Conservation (phyloP, 148 eudicot genomes). For the Arctostaphylos glauca region DNA sequence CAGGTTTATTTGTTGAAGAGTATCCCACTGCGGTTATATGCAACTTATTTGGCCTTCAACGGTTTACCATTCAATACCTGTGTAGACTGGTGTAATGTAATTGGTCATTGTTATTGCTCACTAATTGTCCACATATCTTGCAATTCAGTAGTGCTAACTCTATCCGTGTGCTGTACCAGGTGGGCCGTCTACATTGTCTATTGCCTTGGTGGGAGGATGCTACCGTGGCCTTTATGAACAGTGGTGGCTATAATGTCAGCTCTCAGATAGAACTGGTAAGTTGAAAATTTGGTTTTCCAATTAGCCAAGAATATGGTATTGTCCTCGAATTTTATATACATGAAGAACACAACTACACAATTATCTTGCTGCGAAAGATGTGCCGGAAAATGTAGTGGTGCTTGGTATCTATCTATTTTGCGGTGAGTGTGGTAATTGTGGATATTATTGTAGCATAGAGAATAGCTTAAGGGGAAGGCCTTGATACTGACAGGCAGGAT, state of each 20-base stretch:
- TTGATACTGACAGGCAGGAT: background rate
- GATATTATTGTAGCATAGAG: background rate
- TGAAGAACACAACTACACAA: background rate
- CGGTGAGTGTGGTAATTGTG: background rate
- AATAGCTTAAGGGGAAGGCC: background rate
- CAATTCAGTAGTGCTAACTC: background rate
- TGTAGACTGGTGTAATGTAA: conserved; percentile 78
- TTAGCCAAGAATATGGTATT: background rate
- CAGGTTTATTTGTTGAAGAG: conserved; percentile 81
- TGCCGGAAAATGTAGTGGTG: background rate
- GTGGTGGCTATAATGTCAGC: conserved; percentile 79
- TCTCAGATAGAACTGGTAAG: conserved; percentile 54
- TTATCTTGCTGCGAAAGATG: background rate
- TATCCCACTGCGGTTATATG: conserved; percentile 70
- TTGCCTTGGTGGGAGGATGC: conserved; percentile 96
- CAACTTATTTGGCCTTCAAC: conserved; percentile 61
- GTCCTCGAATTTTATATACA: background rate
- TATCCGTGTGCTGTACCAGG: conserved; percentile 30
- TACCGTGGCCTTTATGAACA: conserved; percentile 77
- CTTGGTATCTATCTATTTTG: background rate
- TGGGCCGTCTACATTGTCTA: conserved; percentile 86
- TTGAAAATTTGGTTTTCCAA: background rate
- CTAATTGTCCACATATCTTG: background rate
- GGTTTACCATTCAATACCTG: conserved; percentile 53
- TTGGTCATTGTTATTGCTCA: background rate